Evolutionary conservation across 345 rosid species (phyloP).

Genomic region (Lepidium africanum): DNA sequence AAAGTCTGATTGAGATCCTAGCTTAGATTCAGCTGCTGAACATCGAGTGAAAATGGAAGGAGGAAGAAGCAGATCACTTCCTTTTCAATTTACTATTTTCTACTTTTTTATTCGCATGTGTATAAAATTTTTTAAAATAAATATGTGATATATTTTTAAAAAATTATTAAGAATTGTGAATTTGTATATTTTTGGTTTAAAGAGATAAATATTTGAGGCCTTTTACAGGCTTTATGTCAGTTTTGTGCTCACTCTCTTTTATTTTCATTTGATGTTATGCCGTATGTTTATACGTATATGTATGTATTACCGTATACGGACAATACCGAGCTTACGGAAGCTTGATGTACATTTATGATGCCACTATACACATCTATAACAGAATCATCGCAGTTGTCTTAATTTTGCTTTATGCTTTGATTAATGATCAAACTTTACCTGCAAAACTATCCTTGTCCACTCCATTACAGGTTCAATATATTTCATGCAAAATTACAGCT

Average conservation of each 20-base stretch:
- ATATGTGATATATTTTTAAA: not conserved
- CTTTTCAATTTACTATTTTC: constrained; percentile 13
- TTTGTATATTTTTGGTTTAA: no score
- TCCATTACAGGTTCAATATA: not conserved
- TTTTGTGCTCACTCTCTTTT: not conserved
- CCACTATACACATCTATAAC: constrained; percentile 1
- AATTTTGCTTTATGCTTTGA: not conserved
- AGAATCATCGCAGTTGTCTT: not conserved
- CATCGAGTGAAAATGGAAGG: constrained; percentile 13
- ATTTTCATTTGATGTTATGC: not conserved
- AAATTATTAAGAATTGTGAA: no score
- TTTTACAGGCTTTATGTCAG: no score
- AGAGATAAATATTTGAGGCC: no score
- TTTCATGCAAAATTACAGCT: no score
- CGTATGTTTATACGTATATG: not conserved
- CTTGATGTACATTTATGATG: not conserved
- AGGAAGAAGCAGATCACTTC: constrained; percentile 7
- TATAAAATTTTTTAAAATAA: not conserved
- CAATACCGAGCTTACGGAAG: not conserved
- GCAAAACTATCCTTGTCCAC: not conserved
- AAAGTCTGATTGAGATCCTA: not conserved
- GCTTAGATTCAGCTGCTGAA: constrained; percentile 10
- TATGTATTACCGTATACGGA: not conserved
- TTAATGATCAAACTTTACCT: not conserved
- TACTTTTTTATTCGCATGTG: not conserved